Evolutionary conservation across 768 basidiomycete species (phyloP).

Genomic region (Leccinum barrowsii): DNA sequence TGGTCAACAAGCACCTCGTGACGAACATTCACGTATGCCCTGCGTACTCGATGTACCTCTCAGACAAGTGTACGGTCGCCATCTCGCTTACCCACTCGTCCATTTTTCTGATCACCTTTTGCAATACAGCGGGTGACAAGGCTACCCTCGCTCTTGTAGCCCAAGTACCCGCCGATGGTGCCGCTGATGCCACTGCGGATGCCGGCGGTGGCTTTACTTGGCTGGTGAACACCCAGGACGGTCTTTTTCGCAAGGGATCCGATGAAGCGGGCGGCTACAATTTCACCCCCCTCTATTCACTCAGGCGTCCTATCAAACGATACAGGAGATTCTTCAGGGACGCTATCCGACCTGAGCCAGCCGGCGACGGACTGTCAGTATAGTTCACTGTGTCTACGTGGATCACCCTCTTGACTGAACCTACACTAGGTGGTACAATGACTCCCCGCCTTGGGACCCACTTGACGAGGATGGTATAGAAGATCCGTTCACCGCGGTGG

Average conservation of each 20-base stretch:
- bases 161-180: slow-evolving; percentile 2
- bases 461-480: slow-evolving; percentile 28
- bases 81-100: background rate
- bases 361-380: slow-evolving; percentile 22
- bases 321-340: slow-evolving; percentile 17
- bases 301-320: slow-evolving; percentile 16
- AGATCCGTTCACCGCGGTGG: slow-evolving; percentile 17
- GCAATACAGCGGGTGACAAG: slow-evolving; percentile 18
- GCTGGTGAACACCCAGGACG: slow-evolving; percentile 15
- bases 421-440: slow-evolving; percentile 18
- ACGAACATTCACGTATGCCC: slow-evolving; percentile 30
- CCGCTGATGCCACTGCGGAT: background rate
- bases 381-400: background rate
- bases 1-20: slow-evolving; percentile 31
- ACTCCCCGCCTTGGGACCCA: slow-evolving; percentile 24
- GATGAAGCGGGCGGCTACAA: slow-evolving; percentile 10
- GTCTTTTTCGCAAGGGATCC: slow-evolving; percentile 18
- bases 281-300: slow-evolving; percentile 21
- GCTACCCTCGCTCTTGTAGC: slow-evolving; percentile 23
- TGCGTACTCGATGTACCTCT: slow-evolving; percentile 33
- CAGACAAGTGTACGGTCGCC: slow-evolving; percentile 19
- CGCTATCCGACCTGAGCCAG: slow-evolving; percentile 4
- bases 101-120: background rate
- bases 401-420: background rate
- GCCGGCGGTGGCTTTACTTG: slow-evolving; percentile 8